phyloP scores from a whole-genome alignment of 768 basidiomycete genomes.

The Boletus sp. region DNA sequence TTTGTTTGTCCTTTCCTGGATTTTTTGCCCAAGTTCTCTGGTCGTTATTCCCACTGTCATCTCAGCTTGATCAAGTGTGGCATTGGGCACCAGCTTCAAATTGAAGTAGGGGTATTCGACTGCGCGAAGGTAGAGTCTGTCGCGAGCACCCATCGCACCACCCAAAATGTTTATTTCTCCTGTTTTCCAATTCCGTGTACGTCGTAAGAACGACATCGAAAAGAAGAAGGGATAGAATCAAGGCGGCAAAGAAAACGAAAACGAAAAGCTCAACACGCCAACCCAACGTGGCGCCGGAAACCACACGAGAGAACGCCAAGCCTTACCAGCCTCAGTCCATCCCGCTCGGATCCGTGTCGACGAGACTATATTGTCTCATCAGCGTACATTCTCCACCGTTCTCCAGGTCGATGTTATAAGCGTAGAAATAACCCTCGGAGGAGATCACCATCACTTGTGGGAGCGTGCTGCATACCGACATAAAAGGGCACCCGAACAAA shows the following conservation, averaged over 20 bases:
- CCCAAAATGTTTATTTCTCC: neutral
- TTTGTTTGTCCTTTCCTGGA: too few relatives aligned
- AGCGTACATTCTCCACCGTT: constrained; percentile 92
- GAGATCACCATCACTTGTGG: constrained; percentile 98
- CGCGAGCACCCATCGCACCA: neutral
- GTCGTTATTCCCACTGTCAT: too few relatives aligned
- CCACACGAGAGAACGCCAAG: neutral
- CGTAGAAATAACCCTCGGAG: constrained; percentile 92
- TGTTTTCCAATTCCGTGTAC: neutral
- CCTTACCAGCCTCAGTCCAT: constrained; percentile 25
- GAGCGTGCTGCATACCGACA: constrained; percentile 58
- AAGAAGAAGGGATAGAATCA: neutral
- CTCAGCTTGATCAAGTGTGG: too few relatives aligned
- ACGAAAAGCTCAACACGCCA: neutral
- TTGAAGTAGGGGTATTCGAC: too few relatives aligned
- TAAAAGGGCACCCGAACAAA: neutral
- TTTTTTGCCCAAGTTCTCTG: too few relatives aligned
- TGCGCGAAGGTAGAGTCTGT: too few relatives aligned
- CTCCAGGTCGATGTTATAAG: constrained; percentile 94
- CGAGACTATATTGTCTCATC: constrained; percentile 83
- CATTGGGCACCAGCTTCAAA: too few relatives aligned
- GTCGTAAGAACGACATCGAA: neutral
- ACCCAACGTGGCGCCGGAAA: neutral
- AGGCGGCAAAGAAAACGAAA: neutral
- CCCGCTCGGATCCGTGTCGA: constrained; percentile 26